Base-by-base conservation (phyloP, 1,284 basidiomycete genomes). In the Austroboletus sp. region DNA sequence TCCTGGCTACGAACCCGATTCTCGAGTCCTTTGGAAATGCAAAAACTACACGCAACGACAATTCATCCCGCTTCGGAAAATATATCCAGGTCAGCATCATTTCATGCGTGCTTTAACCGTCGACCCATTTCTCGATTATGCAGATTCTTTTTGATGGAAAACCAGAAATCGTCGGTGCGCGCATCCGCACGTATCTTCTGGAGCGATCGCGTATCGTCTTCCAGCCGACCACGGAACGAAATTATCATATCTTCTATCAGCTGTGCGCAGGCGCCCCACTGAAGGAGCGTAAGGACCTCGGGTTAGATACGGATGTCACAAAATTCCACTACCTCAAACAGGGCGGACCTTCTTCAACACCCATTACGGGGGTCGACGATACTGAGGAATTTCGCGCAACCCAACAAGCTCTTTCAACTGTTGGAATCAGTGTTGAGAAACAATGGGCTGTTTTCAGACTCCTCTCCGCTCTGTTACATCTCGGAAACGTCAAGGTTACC, bases 241-340 rank as follows among this genome's bases (percentile, higher is more conserved):
- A 98, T 68, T 99, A 98, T 67, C 96, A 99, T 69, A 97, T 99
- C 61, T 99, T 99, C 74, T 98, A 99, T 69, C 96, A 99, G 66
- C 74, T 99, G n/a, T 92, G 95, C 57, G 89, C 95, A 2, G 96
- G 96, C 44, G 93, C 92, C 4, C 94, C 95, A 2, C 73, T 88
- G 19, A 95, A 96, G 63, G 95, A 98, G 63, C 82, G 91, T 38
- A 96, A 96, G 67, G 91, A 96, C 58, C 79, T 98, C 33, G 92
- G 89, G 5, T 75, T 99, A 35, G 89, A 93, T 53, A 73, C 76
- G 6, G 90, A 95, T 61, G 75, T 88, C 46, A 82, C 80, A 31
- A 89, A 93, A 64, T 98, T 98, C 68, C 79, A 85, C 55, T 98
- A 93, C 62, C 76, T 98, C 50, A 93, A 85, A 58, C 95, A 97